Evolutionary conservation across 2,329 filamentous ascomycete species (phyloP).

Genomic region (Alternaria sp.): DNA sequence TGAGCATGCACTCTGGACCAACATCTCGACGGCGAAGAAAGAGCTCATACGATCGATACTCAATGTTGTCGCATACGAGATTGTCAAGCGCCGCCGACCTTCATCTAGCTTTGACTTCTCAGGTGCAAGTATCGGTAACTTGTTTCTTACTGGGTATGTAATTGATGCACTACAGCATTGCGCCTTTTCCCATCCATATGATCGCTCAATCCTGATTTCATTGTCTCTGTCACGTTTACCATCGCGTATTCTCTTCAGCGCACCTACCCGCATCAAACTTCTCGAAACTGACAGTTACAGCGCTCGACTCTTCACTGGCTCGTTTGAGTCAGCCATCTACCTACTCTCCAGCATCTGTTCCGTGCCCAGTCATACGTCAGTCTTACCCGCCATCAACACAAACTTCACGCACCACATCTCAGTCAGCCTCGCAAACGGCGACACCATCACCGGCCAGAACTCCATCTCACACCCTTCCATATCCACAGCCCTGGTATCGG

Average conservation of each 20-base stretch:
- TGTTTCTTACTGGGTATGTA: slow-evolving; percentile 59
- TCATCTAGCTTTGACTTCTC: slow-evolving; percentile 58
- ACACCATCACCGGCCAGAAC: slow-evolving; percentile 87
- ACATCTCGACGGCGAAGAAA: slow-evolving; percentile 58
- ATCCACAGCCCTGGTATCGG: slow-evolving; percentile 34
- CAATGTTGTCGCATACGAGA: slow-evolving; percentile 58
- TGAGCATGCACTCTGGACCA: slow-evolving; percentile 74
- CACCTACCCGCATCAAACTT: too few relatives aligned
- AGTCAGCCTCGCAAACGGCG: slow-evolving; percentile 77
- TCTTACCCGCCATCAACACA: slow-evolving; percentile 89
- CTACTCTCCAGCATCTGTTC: slow-evolving; percentile 84
- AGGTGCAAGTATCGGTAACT: slow-evolving; percentile 58
- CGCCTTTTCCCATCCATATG: neutral
- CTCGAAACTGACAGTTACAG: slow-evolving; percentile 52
- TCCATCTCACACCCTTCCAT: slow-evolving; percentile 50
- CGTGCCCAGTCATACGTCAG: slow-evolving; percentile 76
- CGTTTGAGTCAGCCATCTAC: slow-evolving; percentile 91
- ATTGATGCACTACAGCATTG: neutral
- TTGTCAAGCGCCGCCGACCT: slow-evolving; percentile 55
- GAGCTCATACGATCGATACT: slow-evolving; percentile 60
- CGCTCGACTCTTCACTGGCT: slow-evolving; percentile 87
- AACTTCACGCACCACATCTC: slow-evolving; percentile 97
- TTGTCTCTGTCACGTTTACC: neutral
- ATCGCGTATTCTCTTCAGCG: neutral
- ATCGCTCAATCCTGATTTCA: neutral